phyloP scores from a whole-genome alignment of 1,139 yeast genomes.

The Zhuliangozyma parablackwelliae region DNA sequence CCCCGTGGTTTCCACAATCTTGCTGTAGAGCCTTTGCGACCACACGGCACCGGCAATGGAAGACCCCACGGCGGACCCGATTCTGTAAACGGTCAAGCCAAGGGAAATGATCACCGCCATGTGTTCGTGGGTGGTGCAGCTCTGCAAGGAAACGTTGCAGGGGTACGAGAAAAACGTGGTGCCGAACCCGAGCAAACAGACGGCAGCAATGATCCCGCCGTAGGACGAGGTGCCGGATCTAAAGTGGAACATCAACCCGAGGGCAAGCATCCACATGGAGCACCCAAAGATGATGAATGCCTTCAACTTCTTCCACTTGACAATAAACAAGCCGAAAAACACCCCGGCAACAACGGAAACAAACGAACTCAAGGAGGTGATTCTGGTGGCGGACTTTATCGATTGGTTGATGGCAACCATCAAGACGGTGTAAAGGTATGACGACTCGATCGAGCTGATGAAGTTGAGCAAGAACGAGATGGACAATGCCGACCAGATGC shows the following conservation, averaged over 20 bases:
- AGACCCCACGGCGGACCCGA: constrained; percentile 35
- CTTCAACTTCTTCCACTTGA: constrained; percentile 26
- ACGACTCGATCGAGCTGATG: constrained; percentile 25
- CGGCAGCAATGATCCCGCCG: constrained; percentile 32
- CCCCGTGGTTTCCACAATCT: constrained; percentile 14
- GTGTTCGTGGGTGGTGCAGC: constrained; percentile 32
- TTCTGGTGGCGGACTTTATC: constrained; percentile 30
- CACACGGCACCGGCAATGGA: constrained; percentile 38
- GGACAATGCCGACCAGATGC: constrained; percentile 30
- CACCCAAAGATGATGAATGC: constrained; percentile 30
- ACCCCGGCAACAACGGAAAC: constrained; percentile 30
- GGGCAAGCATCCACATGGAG: constrained; percentile 31
- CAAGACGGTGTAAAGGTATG: constrained; percentile 32
- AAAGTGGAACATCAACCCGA: constrained; percentile 31
- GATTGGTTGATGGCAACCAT: constrained; percentile 31
- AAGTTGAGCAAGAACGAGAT: constrained; percentile 29
- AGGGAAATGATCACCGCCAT: constrained; percentile 34
- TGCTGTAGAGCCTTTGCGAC: constrained; percentile 26
- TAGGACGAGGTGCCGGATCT: constrained; percentile 26
- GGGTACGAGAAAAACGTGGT: constrained; percentile 37
- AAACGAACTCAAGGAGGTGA: constrained; percentile 28
- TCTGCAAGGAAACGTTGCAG: constrained; percentile 28
- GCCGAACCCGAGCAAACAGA: constrained; percentile 32
- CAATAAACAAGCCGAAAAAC: constrained; percentile 30
- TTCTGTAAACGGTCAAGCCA: constrained; percentile 28